Conservation (phyloP, 495 filamentous ascomycete genomes). For the Tuber umbilicatum region DNA sequence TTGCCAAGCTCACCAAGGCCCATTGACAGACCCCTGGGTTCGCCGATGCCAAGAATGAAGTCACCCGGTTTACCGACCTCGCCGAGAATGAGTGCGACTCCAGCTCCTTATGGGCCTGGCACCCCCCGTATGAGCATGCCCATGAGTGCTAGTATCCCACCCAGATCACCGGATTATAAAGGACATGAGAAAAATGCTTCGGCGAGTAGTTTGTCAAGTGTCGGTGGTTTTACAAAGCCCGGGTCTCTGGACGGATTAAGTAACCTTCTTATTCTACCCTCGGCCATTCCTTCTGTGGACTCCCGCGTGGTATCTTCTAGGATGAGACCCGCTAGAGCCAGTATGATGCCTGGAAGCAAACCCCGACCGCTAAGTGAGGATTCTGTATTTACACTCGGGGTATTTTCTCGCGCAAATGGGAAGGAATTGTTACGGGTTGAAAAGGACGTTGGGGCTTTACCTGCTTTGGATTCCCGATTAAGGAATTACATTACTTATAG, state of each 20-base stretch:
- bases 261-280: slow-evolving; percentile 33
- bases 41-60: slow-evolving; percentile 62
- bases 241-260: slow-evolving; percentile 14
- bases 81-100: slow-evolving; percentile 23
- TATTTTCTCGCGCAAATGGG: slow-evolving; percentile 70
- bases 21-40: slow-evolving; percentile 62
- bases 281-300: slow-evolving; percentile 73
- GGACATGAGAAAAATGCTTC: slow-evolving; percentile 35
- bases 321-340: slow-evolving; percentile 82
- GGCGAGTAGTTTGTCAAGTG: slow-evolving; percentile 23
- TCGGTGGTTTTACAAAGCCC: not conserved
- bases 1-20: slow-evolving; percentile 84
- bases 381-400: slow-evolving; percentile 83
- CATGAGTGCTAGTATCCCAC: slow-evolving; percentile 24
- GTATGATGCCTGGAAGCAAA: slow-evolving; percentile 62
- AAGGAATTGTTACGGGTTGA: slow-evolving; percentile 87
- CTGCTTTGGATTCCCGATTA: slow-evolving; percentile 70
- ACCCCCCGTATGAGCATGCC: slow-evolving; percentile 26
- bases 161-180: slow-evolving; percentile 27
- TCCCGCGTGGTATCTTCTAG: slow-evolving; percentile 85
- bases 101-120: slow-evolving; percentile 27
- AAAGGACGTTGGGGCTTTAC: slow-evolving; percentile 77
- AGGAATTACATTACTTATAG: slow-evolving; percentile 62
- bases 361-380: slow-evolving; percentile 67
- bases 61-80: slow-evolving; percentile 47